Percentiles rank a stretch among this genome's conserved stretches.
These are phyloP conservation scores for Penicillium antarcticum DNA, from an alignment of 495 filamentous ascomycete species.

Conservation along the genomic window DNA sequence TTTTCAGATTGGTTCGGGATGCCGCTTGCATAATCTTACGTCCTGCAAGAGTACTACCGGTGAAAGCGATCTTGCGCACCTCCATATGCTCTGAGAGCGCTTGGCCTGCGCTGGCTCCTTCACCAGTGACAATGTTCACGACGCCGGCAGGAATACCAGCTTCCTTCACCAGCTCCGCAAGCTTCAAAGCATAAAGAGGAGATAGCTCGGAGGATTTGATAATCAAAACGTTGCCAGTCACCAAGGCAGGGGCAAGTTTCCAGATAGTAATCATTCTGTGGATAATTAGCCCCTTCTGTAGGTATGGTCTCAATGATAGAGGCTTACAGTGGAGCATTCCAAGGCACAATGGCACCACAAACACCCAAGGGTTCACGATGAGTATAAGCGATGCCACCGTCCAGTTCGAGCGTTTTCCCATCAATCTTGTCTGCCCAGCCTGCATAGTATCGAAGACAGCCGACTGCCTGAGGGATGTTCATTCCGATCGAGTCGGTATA, in stretches of 20 bases:
- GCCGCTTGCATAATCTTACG: conserved; percentile 29
- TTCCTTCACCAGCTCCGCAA: conserved; percentile 76
- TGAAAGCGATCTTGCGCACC: conserved; percentile 69
- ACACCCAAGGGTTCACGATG: conserved; percentile 35
- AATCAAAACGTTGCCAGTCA: conserved; percentile 63
- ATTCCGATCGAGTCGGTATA: conserved; percentile 17
- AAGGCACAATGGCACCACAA: conserved; percentile 34
- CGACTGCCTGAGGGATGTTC: conserved; percentile 21
- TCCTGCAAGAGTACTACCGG: conserved; percentile 22
- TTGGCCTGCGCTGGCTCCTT: conserved; percentile 72
- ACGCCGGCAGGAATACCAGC: conserved; percentile 87
- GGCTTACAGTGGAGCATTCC: conserved; percentile 32
- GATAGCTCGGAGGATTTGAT: conserved; percentile 91
- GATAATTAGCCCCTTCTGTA: conserved; percentile 21
- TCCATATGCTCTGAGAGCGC: conserved; percentile 71
- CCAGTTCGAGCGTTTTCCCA: conserved; percentile 25
- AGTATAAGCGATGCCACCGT: conserved; percentile 25
- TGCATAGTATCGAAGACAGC: conserved; percentile 30
- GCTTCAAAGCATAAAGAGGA: conserved; percentile 81
- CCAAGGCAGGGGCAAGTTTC: conserved; percentile 56
- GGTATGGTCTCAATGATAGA: neutral
- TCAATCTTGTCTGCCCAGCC: conserved; percentile 36
- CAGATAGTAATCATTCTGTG: conserved; percentile 68
- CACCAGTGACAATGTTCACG: conserved; percentile 81
- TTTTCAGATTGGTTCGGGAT: conserved; percentile 47